Percentiles rank a stretch among this genome's conserved stretches.
phyloP scores from a whole-genome alignment of 768 basidiomycete genomes.

The Boletales sp. region DNA sequence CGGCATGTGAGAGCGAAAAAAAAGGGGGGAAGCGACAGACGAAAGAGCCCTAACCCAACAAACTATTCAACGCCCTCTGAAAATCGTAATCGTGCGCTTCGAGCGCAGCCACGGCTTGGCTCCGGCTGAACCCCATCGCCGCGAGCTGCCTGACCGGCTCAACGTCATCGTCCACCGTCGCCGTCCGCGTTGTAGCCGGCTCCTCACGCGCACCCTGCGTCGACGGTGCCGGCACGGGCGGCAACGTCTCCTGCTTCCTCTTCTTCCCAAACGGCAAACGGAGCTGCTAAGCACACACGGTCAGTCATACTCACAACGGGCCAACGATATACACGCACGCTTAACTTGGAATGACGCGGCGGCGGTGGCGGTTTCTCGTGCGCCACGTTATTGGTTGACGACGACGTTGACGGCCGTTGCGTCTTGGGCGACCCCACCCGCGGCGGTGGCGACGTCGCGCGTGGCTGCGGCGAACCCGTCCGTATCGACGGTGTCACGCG shows the following conservation, averaged over 20 bases:
- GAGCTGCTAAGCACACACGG: conserved; percentile 38
- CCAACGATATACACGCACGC: conserved; percentile 48
- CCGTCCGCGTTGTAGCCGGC: conserved; percentile 28
- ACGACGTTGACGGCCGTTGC: conserved; percentile 54
- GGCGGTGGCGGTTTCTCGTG: conserved; percentile 55
- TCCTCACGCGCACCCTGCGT: no score
- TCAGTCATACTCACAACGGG: conserved; percentile 2
- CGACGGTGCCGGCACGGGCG: conserved; percentile 36
- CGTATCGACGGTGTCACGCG: conserved; percentile 27
- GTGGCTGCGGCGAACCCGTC: conserved; percentile 41
- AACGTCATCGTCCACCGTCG: conserved; percentile 66
- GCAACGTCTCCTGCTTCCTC: conserved; percentile 58
- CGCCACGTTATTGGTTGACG: conserved; percentile 45
- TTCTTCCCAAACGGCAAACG: conserved; percentile 77
- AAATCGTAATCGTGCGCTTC: conserved; percentile 85
- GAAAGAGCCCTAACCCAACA: conserved; percentile 38
- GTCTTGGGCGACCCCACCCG: conserved; percentile 53
- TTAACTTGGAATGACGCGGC: conserved; percentile 67
- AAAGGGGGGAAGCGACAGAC: no score
- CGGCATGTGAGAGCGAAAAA: no score
- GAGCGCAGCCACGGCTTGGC: conserved; percentile 77
- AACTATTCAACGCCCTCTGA: conserved; percentile 68
- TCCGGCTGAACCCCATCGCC: conserved; percentile 87
- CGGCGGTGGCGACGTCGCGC: conserved; percentile 45
- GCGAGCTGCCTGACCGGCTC: conserved; percentile 76